Evolutionary conservation across 2,329 filamentous ascomycete species (phyloP).

Genomic region (Alternaria viburni): DNA sequence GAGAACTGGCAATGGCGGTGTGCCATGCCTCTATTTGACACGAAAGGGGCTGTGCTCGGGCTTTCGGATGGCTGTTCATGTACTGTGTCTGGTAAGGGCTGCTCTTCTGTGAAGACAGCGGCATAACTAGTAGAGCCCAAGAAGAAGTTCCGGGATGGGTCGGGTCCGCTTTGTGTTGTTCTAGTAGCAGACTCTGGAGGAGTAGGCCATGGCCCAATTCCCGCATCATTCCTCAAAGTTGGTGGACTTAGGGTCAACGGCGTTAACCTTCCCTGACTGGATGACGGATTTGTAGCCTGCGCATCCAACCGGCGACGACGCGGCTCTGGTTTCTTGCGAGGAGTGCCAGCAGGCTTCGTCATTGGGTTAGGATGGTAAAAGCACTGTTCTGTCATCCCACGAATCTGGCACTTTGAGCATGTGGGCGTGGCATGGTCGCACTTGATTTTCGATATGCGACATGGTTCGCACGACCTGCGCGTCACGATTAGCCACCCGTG

Average conservation of each 20-base stretch:
- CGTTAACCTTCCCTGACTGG: slow-evolving; percentile 25
- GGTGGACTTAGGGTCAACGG: slow-evolving; percentile 37
- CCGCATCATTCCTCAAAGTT: slow-evolving; percentile 34
- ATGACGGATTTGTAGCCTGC: slow-evolving; percentile 18
- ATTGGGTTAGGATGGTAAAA: slow-evolving; percentile 47
- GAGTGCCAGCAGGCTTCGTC: slow-evolving; percentile 45
- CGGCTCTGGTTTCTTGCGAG: slow-evolving; percentile 43
- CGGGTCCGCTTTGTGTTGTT: slow-evolving; percentile 24
- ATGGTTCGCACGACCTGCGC: slow-evolving; percentile 44
- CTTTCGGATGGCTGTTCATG: slow-evolving; percentile 39
- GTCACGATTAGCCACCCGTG: background rate
- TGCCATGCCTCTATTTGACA: slow-evolving; percentile 23
- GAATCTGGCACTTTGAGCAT: slow-evolving; percentile 43
- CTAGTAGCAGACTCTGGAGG: slow-evolving; percentile 36
- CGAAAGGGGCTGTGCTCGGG: slow-evolving; percentile 29
- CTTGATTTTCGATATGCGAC: slow-evolving; percentile 44
- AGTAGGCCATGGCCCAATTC: slow-evolving; percentile 34
- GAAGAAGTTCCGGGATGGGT: slow-evolving; percentile 39
- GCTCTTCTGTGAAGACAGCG: slow-evolving; percentile 41
- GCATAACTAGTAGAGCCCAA: slow-evolving; percentile 47
- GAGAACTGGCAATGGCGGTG: slow-evolving; percentile 39
- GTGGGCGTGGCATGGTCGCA: slow-evolving; percentile 45
- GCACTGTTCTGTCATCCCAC: slow-evolving; percentile 44
- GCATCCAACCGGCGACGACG: slow-evolving; percentile 33
- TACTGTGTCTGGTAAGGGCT: slow-evolving; percentile 36